Percentiles rank a stretch among this genome's conserved stretches.
Evolutionary conservation across 208 protist species (phyloP).

Genomic region (Wallacemonas sp.): DNA sequence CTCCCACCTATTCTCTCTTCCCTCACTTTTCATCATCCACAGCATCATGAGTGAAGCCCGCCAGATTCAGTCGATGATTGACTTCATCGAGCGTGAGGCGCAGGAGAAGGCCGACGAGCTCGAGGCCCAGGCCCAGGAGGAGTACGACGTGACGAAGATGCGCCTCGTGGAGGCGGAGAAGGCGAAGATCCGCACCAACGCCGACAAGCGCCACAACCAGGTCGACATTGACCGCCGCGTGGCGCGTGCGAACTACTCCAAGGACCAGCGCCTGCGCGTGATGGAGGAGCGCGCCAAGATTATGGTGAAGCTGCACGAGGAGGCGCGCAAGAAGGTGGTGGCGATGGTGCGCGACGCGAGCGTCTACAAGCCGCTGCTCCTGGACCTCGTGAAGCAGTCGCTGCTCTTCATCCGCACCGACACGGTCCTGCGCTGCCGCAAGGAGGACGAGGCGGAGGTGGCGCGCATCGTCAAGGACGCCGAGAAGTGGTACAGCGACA

Average conservation of each 20-base stretch:
- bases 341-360: constrained; percentile 51
- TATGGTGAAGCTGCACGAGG: constrained; percentile 76
- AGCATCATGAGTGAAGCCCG: constrained; percentile 86
- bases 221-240: constrained; percentile 86
- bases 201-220: constrained; percentile 83
- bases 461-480: constrained; percentile 44
- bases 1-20: constrained; percentile 11
- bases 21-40: not conserved
- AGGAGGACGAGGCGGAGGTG: constrained; percentile 71
- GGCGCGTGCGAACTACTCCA: constrained; percentile 82
- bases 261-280: constrained; percentile 76
- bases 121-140: constrained; percentile 85
- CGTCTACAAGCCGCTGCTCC: constrained; percentile 68
- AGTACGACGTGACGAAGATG: constrained; percentile 92
- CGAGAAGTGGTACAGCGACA: constrained; percentile 69
- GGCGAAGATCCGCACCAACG: constrained; percentile 70
- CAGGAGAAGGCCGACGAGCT: constrained; percentile 91
- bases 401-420: constrained; percentile 75
- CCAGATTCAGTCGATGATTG: constrained; percentile 93
- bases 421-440: constrained; percentile 63
- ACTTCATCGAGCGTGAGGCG: constrained; percentile 93
- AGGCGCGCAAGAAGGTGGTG: constrained; percentile 62
- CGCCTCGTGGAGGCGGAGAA: constrained; percentile 87
- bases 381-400: constrained; percentile 70
- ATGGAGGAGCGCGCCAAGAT: constrained; percentile 82